Evolutionary conservation across 2,329 filamentous ascomycete species (phyloP), one percentile per base, ranked within the genome.

Genomic region (Beauveria scarabaeidicola): DNA sequence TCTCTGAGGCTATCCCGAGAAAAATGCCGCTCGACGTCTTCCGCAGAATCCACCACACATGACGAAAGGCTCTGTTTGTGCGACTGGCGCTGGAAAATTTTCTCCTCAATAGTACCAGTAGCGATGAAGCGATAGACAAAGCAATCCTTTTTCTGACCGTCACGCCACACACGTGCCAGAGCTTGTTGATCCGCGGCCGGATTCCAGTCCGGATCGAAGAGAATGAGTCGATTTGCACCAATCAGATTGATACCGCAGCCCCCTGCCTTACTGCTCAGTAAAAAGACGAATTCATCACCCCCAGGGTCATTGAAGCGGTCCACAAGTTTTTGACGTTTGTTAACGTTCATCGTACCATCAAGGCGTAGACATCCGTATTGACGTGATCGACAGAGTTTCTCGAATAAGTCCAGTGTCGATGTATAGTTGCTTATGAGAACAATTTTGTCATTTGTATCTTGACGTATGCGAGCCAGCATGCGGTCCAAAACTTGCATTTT

Each of bases 111-210:
- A 0, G 92, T 97, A 4, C 94, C 94, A 0, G 95, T 97, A 0
- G 92, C 90, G 67, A 99, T 99, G 76, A 99, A 99, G n/a, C 94
- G 89, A 73, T 99, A 99, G 17, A 99, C 94, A 68, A 99, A 99
- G 69, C 94, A 99, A 69, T 99, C 94, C 71, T 99, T 99, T 81
- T 95, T 97, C 74, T 99, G 94, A 0, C 94, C 94, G 68, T 99
- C 94, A 79, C 94, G 90, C 94, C 94, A 99, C 21, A 99, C 94
- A 78, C 94, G 89, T 40, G 94, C 94, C 32, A 99, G 82, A 4
- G 94, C 94, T 75, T 99, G 94, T 73, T 99, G 94, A 69, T 99
- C 94, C 1, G 94, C 92, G 3, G 94, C 94, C 0, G 94, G 94
- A 68, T 99, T 99, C 94, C 94, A 99, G 73, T 94, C 90, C 0